Evolutionary conservation across 345 rosid species (phyloP).

Genomic region (Odontarrhena argentea): DNA sequence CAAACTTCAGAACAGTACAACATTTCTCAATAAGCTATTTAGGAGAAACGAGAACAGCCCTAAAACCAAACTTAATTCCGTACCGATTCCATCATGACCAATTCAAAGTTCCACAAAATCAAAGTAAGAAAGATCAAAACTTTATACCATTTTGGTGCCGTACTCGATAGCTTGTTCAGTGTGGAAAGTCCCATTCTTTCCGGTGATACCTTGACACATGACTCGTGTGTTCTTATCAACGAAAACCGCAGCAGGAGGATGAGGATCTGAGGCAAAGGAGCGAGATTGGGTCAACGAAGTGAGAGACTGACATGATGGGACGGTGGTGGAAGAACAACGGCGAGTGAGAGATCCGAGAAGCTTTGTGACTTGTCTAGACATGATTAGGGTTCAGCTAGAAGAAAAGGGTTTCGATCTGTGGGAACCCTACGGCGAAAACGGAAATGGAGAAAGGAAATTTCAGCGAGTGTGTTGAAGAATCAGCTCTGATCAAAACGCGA

Average conservation of each 20-base stretch:
- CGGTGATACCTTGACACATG: constrained; percentile 96
- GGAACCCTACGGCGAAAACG: constrained; percentile 35
- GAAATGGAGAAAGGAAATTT: constrained; percentile 34
- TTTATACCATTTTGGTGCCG: constrained; percentile 91
- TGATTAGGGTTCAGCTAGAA: constrained; percentile 16
- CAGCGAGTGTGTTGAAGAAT: constrained; percentile 37
- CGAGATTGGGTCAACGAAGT: constrained; percentile 48
- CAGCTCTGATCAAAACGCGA: constrained; percentile 35
- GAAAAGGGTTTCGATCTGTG: constrained; percentile 12
- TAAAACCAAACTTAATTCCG: background rate
- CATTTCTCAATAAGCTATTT: background rate
- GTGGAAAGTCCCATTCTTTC: constrained; percentile 91
- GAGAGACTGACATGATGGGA: constrained; percentile 36
- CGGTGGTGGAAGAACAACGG: constrained; percentile 32
- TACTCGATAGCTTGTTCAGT: constrained; percentile 97
- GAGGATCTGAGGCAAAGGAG: constrained; percentile 57
- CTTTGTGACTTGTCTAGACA: constrained; percentile 46
- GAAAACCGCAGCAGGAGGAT: constrained; percentile 76
- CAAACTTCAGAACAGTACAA: too few species aligned
- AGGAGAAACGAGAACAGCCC: background rate
- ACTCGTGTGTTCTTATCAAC: constrained; percentile 89
- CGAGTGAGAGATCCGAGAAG: constrained; percentile 45
- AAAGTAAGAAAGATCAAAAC: background rate
- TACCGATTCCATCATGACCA: too few species aligned
- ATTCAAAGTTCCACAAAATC: too few species aligned